A percentile compares a stretch with the other conserved stretches of the same genome.
Conservation (phyloP, 768 basidiomycete species). For the Suillus weaverae region DNA sequence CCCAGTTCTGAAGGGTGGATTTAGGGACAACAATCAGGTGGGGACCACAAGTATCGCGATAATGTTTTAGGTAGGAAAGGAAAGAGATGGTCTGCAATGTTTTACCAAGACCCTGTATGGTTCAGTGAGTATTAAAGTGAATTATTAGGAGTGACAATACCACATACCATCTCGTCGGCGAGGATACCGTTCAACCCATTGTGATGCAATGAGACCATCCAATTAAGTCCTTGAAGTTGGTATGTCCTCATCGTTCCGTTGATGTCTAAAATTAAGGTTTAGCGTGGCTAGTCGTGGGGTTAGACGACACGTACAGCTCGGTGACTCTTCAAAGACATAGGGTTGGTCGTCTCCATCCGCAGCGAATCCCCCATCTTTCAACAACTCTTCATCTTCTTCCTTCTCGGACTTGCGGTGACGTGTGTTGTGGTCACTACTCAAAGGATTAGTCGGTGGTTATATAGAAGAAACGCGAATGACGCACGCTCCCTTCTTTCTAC, state of each 20-base stretch:
- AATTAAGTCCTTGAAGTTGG: constrained; percentile 93
- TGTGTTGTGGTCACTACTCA: constrained; percentile 63
- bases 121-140: constrained; percentile 7
- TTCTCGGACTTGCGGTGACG: constrained; percentile 96
- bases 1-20: constrained; percentile 97
- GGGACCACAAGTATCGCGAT: constrained; percentile 72
- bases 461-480: constrained; percentile 25
- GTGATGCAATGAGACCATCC: constrained; percentile 96
- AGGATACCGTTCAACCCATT: constrained; percentile 97
- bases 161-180: constrained; percentile 88
- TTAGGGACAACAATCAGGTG: constrained; percentile 99
- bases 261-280: constrained; percentile 57
- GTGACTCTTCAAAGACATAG: constrained; percentile 92
- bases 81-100: constrained; percentile 98
- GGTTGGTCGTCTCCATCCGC: constrained; percentile 86
- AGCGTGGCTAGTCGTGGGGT: not conserved
- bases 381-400: constrained; percentile 95
- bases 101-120: constrained; percentile 86
- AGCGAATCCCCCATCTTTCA: constrained; percentile 82
- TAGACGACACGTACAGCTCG: constrained; percentile 62
- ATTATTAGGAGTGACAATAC: not conserved
- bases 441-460: constrained; percentile 5
- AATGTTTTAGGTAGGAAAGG: constrained; percentile 90
- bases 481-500: constrained; percentile 78
- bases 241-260: constrained; percentile 90